Evolutionary conservation across 179 eudicot species (phyloP), one percentile per base, ranked within the genome.

Genomic region (Carnegiea gigantea): DNA sequence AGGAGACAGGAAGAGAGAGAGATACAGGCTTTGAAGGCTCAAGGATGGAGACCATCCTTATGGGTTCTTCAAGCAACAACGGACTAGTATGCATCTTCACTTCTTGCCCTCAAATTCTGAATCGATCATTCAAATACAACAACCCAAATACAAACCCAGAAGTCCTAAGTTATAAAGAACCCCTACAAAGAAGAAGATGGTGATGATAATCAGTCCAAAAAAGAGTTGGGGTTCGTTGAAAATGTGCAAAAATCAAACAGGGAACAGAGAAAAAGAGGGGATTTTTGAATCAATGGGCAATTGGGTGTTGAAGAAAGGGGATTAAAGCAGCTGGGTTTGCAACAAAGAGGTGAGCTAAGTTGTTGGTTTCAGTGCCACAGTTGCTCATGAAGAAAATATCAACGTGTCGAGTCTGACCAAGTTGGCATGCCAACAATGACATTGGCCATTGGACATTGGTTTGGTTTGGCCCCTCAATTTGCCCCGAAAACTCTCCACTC

Each of bases 41-140:
- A 40, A 86, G 86, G 71, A 86, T 81, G 76, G 85, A 86, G 65
- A 84, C 81, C 86, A 86, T 86, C 81, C 88, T 75, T 20, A 86
- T 81, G 75, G 86, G 88, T 82, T 86, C 88, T 79, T 86, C 88
- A 30, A 86, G 83, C 28, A 84, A 67, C 79, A 86, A 81, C 33
- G 88, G 75, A 49, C 80, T 62, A 11, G 86, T 83, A 86, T 81
- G 80, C 88, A 86, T 86, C 72, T 83, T 80, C 26, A 18, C 71
- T 23, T 23, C 26, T 64, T 30, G 28, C 1, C 20, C 12, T 67
- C 72, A 67, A 13, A 9, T 14, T 67, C 72, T 67, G 38, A 67
- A 67, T 13, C 40, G 9, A 51, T 62, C 24, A 26, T 1, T 65
- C 72, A 28, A 30, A 67, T 26, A 23, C 1, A 23, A 62, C 3